These are phyloP conservation scores for Endocalyx cinctus DNA, from an alignment of 2,329 filamentous ascomycete species.

Conservation along the genomic window DNA sequence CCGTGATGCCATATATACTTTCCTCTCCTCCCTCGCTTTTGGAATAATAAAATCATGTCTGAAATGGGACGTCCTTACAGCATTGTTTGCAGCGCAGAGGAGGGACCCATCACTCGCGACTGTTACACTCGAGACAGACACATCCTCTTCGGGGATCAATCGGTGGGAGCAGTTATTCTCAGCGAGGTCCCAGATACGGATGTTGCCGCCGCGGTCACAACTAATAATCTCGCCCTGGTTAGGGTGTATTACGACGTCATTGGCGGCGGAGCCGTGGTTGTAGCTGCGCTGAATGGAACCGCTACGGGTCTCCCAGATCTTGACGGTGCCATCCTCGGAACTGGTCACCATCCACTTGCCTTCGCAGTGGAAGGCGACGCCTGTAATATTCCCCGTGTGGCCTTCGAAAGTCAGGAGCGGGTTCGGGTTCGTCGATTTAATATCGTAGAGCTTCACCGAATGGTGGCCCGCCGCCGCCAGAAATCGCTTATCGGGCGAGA, in stretches of 20 bases:
- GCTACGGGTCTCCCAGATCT: slow-evolving; percentile 91
- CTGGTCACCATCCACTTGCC: slow-evolving; percentile 99
- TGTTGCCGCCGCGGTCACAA: slow-evolving; percentile 87
- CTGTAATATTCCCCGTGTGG: slow-evolving; percentile 92
- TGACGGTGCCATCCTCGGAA: slow-evolving; percentile 92
- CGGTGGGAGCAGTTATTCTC: slow-evolving; percentile 97
- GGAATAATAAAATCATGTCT: background rate
- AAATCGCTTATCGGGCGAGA: slow-evolving; percentile 95
- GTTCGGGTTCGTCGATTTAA: slow-evolving; percentile 96
- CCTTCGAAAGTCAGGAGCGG: slow-evolving; percentile 92
- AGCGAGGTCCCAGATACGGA: slow-evolving; percentile 92
- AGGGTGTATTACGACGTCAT: slow-evolving; percentile 98
- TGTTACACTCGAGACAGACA: slow-evolving; percentile 88
- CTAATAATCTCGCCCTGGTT: slow-evolving; percentile 98
- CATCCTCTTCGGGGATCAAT: slow-evolving; percentile 92
- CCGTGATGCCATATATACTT: background rate
- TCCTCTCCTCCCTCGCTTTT: too few species aligned
- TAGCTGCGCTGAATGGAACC: slow-evolving; percentile 91
- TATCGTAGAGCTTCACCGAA: slow-evolving; percentile 96
- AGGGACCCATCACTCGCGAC: slow-evolving; percentile 92
- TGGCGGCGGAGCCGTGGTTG: slow-evolving; percentile 80
- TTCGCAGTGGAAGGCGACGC: slow-evolving; percentile 96
- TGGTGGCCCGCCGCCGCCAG: slow-evolving; percentile 76
- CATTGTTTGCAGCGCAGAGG: slow-evolving; percentile 89
- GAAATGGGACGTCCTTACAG: slow-evolving; percentile 45